Evolutionary conservation across 768 basidiomycete genomes (phyloP).

Genomic region (Rhizopogon roseolus): DNA sequence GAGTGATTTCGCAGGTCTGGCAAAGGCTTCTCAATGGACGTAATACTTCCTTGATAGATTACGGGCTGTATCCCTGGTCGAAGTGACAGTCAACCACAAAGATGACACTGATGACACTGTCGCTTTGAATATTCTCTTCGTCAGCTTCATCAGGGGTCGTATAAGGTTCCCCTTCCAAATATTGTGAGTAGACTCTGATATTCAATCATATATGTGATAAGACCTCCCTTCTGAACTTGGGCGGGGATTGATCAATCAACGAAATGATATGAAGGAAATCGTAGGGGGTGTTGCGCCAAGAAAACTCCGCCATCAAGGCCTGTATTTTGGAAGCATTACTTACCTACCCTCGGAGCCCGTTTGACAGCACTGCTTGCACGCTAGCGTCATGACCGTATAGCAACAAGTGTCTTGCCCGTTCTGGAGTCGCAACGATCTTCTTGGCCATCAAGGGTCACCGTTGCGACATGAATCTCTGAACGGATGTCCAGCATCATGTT

Average conservation of each 20-base stretch:
- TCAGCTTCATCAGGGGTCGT: conserved; percentile 31
- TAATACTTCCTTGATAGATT: neutral
- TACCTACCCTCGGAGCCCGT: too few species aligned
- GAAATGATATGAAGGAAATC: neutral
- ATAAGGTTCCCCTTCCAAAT: neutral
- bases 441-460: too few species aligned
- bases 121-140: conserved; percentile 34
- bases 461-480: too few species aligned
- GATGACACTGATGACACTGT: conserved; percentile 37
- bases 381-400: too few species aligned
- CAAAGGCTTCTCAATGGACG: too few species aligned
- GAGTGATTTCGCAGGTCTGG: neutral
- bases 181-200: neutral
- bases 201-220: neutral
- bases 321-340: too few species aligned
- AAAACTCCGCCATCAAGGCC: neutral
- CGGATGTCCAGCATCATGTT: too few species aligned
- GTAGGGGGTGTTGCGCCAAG: neutral
- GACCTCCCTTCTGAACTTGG: neutral
- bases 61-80: conserved; percentile 34
- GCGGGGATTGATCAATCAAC: neutral
- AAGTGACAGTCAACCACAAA: conserved; percentile 40
- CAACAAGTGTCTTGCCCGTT: too few species aligned
- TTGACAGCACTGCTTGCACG: too few species aligned
- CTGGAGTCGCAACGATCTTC: too few species aligned